Evolutionary conservation across 495 filamentous ascomycete species (phyloP).

Genomic region (Neurospora sp.): DNA sequence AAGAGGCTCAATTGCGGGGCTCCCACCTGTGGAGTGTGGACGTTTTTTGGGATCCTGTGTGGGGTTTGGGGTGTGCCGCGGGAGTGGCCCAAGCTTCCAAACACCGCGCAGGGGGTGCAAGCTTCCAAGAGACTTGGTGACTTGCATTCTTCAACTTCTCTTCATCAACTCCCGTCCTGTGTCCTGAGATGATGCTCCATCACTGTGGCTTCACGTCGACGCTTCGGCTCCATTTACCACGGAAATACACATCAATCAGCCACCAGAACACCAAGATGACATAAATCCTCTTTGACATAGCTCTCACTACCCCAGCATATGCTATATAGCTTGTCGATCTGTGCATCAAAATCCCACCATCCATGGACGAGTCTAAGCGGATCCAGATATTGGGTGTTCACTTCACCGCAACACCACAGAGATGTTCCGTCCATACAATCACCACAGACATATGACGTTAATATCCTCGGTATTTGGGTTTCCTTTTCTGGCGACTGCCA

Average conservation of each 20-base stretch:
- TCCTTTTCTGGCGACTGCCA: not conserved
- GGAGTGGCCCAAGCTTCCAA: not conserved
- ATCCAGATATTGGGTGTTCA: not conserved
- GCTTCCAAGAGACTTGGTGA: not conserved
- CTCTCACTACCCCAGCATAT: not conserved
- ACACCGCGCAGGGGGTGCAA: not conserved
- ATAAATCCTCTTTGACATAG: not conserved
- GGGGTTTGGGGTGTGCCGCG: not conserved
- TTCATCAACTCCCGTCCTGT: not conserved
- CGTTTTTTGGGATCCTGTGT: not conserved
- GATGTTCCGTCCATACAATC: not conserved
- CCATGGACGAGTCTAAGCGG: not conserved
- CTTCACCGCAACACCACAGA: not conserved
- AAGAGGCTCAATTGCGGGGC: not conserved
- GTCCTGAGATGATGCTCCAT: not conserved
- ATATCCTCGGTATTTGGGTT: not conserved
- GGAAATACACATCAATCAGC: not conserved
- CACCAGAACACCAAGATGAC: not conserved
- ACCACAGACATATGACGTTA: not conserved
- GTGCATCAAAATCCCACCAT: not conserved
- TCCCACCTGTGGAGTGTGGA: not conserved
- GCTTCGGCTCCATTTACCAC: not conserved
- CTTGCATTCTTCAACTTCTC: not conserved
- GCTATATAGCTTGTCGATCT: not conserved
- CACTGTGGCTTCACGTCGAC: not conserved